Evolutionary conservation across 208 protist genomes (phyloP), one percentile per base, ranked within the genome.

Genomic region (Crithidia thermophila): DNA sequence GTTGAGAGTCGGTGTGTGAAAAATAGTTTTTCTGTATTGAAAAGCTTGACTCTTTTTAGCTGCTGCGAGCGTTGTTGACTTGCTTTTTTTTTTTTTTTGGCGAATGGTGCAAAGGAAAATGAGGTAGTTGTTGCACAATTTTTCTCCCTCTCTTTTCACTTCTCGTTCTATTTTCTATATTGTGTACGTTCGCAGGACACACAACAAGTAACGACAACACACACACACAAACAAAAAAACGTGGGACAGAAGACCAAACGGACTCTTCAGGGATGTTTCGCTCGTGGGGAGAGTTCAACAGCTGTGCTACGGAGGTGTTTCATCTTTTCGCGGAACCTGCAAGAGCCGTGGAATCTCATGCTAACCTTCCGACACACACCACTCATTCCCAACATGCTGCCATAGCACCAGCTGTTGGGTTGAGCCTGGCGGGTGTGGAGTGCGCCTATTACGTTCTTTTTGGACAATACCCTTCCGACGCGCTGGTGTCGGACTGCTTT

Each of bases 251-350:
- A n/a, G n/a, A 55, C 10, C 27, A 34, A 4, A 57, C 30, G 39
- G 10, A 39, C 8, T n/a, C 43, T 5, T 49, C 9, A 13, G 9
- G 21, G 7, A 90, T 90, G 84, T 90, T 79, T 55, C 79, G 81
- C 20, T 85, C 84, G 4, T 63, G 57, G 55, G 78, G 78, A 31
- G 77, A 90, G 62, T 56, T 90, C 27, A 59, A 46, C 5, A 74
- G 31, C 10, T 87, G 71, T 40, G 84, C 81, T 4, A 63, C 18
- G n/a, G 62, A 79, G 16, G 81, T 85, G 7, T 90, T 87, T 60
- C 34, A 68, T 5, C 69, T 78, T 2, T 78, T 78, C n/a, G 72
- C 72, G 20, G 66, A 69, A 25, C 37, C 57, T 27, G 14, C 4
- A 14, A 30, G 3, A 53, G 10, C 4, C 4, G 47, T 20, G 27